Base-by-base conservation (phyloP, 1,284 basidiomycete species). In the Cryptococcus amylolentus region DNA sequence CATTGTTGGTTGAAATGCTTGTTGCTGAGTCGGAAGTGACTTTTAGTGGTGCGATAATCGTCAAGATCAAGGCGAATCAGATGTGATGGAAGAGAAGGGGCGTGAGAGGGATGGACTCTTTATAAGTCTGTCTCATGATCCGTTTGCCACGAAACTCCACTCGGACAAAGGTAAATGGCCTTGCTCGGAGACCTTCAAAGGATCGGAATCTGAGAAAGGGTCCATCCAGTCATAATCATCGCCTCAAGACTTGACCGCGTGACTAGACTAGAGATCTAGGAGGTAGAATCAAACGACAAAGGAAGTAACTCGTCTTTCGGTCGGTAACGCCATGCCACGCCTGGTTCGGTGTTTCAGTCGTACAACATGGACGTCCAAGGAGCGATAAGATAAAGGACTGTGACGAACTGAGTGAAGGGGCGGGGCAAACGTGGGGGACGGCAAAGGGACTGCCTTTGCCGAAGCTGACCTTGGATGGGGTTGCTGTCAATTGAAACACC, bases 1-100 rank as follows among this genome's bases (percentile, higher is more conserved):
- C 61, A 62, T 62, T 10, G 44, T 57, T 26, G 23, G 18, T 49
- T 35, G 23, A n/a, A 10, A 8, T 42, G 41, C 16, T 26, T 46
- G 45, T 28, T 14, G 14, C 7, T 46, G 45, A 16, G 45, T 48
- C 31, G 23, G 13, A 27, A 12, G 8, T 9, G 18, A 31, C 12
- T 27, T 20, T 26, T 26, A 18, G 12, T 4, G 31, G 46, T 48
- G 14, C 26, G 8, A 23, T 23, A 7, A 28, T 23, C 44, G 9
- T 46, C 26, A 28, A 28, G 20, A 46, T 26, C 13, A 46, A 28
- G 8, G 44, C 23, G 18, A 23, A 28, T 28, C 20, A 18, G 1
- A 46, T 26, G n/a, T 14, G 40, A 10, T 35, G 31, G 10, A 35
- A 2, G 2, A 35, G 16, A 12, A 16, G 14, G 40, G 16, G 40